Evolutionary conservation across 2,329 filamentous ascomycete genomes (phyloP).

Genomic region (Neocatenulostroma microsporum): DNA sequence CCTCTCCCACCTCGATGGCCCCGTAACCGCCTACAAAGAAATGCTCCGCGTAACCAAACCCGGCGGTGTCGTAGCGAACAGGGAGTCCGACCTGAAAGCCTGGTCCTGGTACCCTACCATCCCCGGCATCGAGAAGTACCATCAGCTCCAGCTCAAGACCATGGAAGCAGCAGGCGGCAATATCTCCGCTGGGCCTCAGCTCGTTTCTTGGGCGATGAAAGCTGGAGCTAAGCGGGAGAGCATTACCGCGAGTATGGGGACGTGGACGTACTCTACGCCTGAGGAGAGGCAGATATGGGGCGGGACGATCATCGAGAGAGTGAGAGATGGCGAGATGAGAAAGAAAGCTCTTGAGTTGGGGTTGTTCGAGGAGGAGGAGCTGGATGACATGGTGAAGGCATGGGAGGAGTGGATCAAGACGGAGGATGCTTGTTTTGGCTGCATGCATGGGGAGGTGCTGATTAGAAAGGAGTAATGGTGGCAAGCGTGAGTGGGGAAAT

Average conservation of each 20-base stretch:
- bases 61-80: constrained; percentile 46
- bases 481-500: too few relatives aligned
- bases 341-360: constrained; percentile 32
- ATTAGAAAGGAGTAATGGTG: constrained; percentile 17
- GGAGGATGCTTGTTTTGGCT: constrained; percentile 37
- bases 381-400: constrained; percentile 33
- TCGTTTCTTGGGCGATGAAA: constrained; percentile 29
- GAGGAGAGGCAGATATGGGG: constrained; percentile 34
- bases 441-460: constrained; percentile 37
- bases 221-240: constrained; percentile 33
- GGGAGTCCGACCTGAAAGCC: constrained; percentile 35
- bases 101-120: constrained; percentile 32
- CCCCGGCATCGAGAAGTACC: constrained; percentile 29
- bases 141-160: constrained; percentile 28
- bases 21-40: constrained; percentile 43
- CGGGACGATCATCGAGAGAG: constrained; percentile 15
- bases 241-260: constrained; percentile 34
- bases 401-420: constrained; percentile 35
- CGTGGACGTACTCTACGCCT: constrained; percentile 36
- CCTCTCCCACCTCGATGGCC: constrained; percentile 48
- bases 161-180: constrained; percentile 23
- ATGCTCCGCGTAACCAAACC: constrained; percentile 48
- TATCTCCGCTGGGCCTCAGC: constrained; percentile 19
- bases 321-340: constrained; percentile 21
- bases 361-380: constrained; percentile 30